Evolutionary conservation across 1,284 basidiomycete species (phyloP).

Genomic region (Melampsora abietis-canadensis): DNA sequence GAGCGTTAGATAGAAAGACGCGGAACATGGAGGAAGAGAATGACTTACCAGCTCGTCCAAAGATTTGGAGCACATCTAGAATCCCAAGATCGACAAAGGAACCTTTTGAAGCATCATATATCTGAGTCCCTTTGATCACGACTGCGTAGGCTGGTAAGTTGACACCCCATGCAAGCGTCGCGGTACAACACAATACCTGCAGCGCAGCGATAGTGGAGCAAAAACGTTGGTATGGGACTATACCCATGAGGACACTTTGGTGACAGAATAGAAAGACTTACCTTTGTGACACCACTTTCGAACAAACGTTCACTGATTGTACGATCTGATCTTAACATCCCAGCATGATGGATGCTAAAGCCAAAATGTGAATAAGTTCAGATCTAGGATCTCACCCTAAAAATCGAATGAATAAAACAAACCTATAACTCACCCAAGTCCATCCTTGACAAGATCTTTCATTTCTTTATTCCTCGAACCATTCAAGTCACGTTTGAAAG

Average conservation of each 20-base stretch:
- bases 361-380: conserved; percentile 64
- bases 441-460: conserved; percentile 86
- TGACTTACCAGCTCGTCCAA: conserved; percentile 78
- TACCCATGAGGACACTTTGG: background rate
- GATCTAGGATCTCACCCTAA: background rate
- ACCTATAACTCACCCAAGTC: conserved; percentile 62
- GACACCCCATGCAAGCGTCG: conserved; percentile 98
- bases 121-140: conserved; percentile 95
- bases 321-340: conserved; percentile 90
- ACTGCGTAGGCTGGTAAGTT: conserved; percentile 96
- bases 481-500: conserved; percentile 74
- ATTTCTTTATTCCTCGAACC: conserved; percentile 90
- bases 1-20: background rate
- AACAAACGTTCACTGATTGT: conserved; percentile 97
- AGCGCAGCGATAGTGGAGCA: background rate
- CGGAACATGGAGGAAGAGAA: background rate
- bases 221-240: background rate
- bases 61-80: conserved; percentile 91
- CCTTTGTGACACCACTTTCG: conserved; percentile 84
- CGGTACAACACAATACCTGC: conserved; percentile 94
- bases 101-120: conserved; percentile 86
- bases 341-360: conserved; percentile 97
- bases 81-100: conserved; percentile 89
- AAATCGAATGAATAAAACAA: background rate
- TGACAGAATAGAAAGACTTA: conserved; percentile 51